phyloP scores from a whole-genome alignment of 2,329 filamentous ascomycete species.

The Arthrobotrys megalospora region DNA sequence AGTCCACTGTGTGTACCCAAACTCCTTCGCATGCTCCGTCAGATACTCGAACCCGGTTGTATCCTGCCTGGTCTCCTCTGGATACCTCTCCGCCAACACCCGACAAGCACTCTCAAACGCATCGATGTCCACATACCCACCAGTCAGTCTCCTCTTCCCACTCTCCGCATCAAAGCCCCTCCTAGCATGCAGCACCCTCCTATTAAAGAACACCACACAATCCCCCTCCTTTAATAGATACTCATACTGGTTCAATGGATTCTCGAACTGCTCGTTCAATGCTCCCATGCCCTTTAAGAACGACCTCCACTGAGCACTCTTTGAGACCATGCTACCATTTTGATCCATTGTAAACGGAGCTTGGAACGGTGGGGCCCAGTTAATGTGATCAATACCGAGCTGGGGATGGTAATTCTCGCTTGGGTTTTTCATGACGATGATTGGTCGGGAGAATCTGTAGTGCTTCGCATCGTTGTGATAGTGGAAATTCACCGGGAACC shows the following conservation, averaged over 20 bases:
- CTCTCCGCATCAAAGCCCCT: conserved; percentile 78
- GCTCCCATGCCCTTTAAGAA: conserved; percentile 65
- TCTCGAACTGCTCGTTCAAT: conserved; percentile 70
- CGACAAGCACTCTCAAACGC: conserved; percentile 72
- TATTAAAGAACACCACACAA: conserved; percentile 94
- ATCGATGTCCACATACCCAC: conserved; percentile 83
- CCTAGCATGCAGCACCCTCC: conserved; percentile 86
- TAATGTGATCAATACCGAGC: conserved; percentile 68
- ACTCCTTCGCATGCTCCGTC: conserved; percentile 20
- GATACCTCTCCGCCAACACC: conserved; percentile 67
- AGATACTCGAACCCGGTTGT: conserved; percentile 39
- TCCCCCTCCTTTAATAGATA: conserved; percentile 83
- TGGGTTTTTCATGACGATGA: conserved; percentile 70
- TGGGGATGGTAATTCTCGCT: conserved; percentile 62
- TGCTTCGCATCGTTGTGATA: conserved; percentile 77
- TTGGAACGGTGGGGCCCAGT: conserved; percentile 88
- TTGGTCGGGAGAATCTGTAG: conserved; percentile 75
- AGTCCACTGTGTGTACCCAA: conserved; percentile 44
- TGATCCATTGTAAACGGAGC: conserved; percentile 69
- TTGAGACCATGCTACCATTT: conserved; percentile 30
- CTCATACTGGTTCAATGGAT: conserved; percentile 75
- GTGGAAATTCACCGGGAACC: conserved; percentile 74
- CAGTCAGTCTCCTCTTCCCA: conserved; percentile 85
- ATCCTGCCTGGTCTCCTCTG: conserved; percentile 12
- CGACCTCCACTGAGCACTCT: conserved; percentile 67